Base-by-base conservation (phyloP, 2,329 filamentous ascomycete species). In the Cladosporium cucumerinum region DNA sequence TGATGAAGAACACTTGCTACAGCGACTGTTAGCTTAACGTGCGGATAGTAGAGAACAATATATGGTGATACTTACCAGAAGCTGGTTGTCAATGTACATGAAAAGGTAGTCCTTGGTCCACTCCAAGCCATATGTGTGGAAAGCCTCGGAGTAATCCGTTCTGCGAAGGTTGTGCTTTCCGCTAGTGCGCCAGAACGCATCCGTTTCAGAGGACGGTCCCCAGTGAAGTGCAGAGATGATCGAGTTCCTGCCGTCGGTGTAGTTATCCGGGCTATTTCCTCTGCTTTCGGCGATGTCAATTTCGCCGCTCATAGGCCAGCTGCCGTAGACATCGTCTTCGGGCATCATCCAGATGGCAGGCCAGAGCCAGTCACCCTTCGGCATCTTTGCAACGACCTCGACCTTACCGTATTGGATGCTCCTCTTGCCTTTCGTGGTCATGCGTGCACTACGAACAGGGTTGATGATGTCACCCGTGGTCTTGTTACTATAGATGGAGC, bases 341-440 rank as follows among this genome's bases (percentile, higher is more conserved):
- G 91, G 91, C 81, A 94, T 82, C 89, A 94, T 90, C 89, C 89
- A 92, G 72, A 94, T 93, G 21, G 90, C 90, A 3, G 91, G 91
- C 91, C 91, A 93, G 14, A 94, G 83, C 91, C 91, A 94, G 78
- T 93, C 90, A 61, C 91, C 91, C 57, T 81, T 76, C 5, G 91
- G 90, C 34, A 93, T 79, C 77, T 88, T 89, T 34, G 91, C 91
- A 1, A 84, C 86, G 3, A 94, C 90, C 74, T 94, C 89, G 58
- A 94, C 83, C 49, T 89, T 88, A 57, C 91, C 91, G 72, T 91
- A 94, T 77, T 87, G 90, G 80, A 94, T 89, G 16, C 79, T 84
- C 12, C 86, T 86, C 14, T 87, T 85, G 55, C 85, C 85, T 74
- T 85, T 89, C 64, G 89, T 92, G 78, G 88, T 88, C 78, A 94